phyloP scores from a whole-genome alignment of 345 rosid species.

The Salix koriyanagi region DNA sequence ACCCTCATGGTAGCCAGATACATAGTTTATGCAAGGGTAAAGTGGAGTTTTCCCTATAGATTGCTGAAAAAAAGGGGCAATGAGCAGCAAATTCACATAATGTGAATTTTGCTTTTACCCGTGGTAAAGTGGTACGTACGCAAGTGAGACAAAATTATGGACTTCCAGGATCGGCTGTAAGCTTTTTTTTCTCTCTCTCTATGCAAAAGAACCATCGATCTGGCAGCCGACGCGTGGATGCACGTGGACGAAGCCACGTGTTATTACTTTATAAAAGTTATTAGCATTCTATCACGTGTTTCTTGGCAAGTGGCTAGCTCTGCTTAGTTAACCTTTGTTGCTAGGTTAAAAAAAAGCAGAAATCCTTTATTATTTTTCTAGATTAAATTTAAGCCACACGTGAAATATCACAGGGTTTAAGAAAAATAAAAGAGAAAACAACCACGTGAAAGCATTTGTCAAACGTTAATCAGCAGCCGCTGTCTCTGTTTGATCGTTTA shows the following conservation, averaged over 20 bases:
- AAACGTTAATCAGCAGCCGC: too few relatives aligned
- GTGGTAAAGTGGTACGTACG: too few relatives aligned
- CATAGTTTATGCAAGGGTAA: too few relatives aligned
- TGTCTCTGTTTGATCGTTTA: neutral
- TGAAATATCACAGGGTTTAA: neutral
- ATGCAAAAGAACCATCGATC: neutral
- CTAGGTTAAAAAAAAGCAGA: too few relatives aligned
- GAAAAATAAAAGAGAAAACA: neutral
- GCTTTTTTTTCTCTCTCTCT: neutral
- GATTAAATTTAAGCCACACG: neutral
- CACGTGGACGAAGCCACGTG: neutral
- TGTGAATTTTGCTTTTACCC: too few relatives aligned
- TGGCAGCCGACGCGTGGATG: neutral
- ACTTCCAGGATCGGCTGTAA: neutral
- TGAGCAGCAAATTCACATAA: too few relatives aligned
- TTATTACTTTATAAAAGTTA: neutral
- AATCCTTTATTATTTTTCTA: too few relatives aligned
- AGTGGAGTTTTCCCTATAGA: too few relatives aligned
- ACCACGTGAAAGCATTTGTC: neutral
- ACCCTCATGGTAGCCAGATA: too few relatives aligned
- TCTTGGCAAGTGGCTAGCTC: neutral
- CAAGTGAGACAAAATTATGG: neutral
- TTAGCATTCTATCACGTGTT: neutral
- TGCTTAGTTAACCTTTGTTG: neutral
- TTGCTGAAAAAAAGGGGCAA: too few relatives aligned